These are phyloP conservation scores for Lachancea thermotolerans DNA, from an alignment of 805 yeast genomes.

Conservation along the genomic window DNA sequence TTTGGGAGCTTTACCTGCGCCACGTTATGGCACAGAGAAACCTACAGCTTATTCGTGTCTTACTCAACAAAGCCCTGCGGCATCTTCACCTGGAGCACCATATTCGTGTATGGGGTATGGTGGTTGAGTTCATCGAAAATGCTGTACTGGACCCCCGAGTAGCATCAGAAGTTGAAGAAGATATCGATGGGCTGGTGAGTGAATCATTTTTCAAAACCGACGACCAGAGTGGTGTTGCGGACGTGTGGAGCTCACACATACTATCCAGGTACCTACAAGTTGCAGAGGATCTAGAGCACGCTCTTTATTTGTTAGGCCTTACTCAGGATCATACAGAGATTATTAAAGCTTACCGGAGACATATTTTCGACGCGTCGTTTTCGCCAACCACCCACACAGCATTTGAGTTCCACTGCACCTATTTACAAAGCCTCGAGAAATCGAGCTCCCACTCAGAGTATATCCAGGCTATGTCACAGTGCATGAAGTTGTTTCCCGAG, in stretches of 20 bases:
- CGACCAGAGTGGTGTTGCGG: conserved; percentile 7
- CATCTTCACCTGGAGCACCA: conserved; percentile 14
- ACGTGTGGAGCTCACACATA: conserved; percentile 22
- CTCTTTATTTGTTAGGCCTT: conserved; percentile 3
- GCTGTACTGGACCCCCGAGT: conserved; percentile 6
- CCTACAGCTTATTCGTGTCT: conserved; percentile 30
- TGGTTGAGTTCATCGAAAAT: conserved; percentile 17
- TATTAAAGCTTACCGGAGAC: conserved; percentile 11
- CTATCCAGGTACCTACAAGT: conserved; percentile 20
- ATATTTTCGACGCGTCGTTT: conserved; percentile 5
- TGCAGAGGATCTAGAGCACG: conserved; percentile 11
- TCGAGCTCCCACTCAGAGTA: background rate
- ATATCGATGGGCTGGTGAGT: conserved; percentile 10
- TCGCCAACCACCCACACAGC: conserved; percentile 1
- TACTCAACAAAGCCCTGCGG: conserved; percentile 19
- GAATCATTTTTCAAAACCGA: conserved; percentile 8
- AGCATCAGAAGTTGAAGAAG: conserved; percentile 12
- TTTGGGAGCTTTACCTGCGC: conserved; percentile 49
- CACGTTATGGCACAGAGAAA: conserved; percentile 38
- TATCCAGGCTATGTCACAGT: conserved; percentile 26
- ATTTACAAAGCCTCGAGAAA: conserved; percentile 3
- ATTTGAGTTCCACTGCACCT: conserved; percentile 3
- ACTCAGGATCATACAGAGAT: conserved; percentile 14
- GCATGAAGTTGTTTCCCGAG: conserved; percentile 47
- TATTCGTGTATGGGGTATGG: conserved; percentile 21